Evolutionary conservation across 1,284 basidiomycete species (phyloP), one percentile per base, ranked within the genome.

Genomic region (Gymnopus androsaceus): DNA sequence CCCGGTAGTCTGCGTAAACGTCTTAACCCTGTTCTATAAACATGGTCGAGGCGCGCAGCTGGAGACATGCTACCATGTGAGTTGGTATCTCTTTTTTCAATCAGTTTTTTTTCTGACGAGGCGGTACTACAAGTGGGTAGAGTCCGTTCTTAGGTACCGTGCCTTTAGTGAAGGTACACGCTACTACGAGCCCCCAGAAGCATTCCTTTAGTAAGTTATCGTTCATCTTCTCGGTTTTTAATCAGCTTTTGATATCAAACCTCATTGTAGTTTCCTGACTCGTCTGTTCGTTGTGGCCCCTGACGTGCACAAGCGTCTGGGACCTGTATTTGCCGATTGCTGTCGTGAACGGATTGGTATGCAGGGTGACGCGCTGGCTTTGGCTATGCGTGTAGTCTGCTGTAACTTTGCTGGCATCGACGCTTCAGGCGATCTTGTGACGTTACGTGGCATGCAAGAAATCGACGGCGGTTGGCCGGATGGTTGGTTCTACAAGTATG

Each of bases 91-190:
- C n/a, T n/a, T n/a, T n/a, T n/a, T n/a, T n/a, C n/a, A n/a, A n/a
- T n/a, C n/a, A n/a, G n/a, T n/a, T n/a, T n/a, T n/a, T n/a, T n/a
- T n/a, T n/a, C n/a, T n/a, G n/a, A n/a, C n/a, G n/a, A n/a, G n/a
- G n/a, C n/a, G n/a, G n/a, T n/a, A n/a, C n/a, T n/a, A 80, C 9
- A 67, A 76, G 31, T 85, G 82, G 82, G 72, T 83, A 2, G 66
- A 71, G 40, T 71, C 76, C 36, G 76, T 82, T 17, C 72, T 85
- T 23, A 61, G 72, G 28, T 74, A 82, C 63, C 74, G 79, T 19
- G 82, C 80, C 2, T 84, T 84, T 63, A 63, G 77, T 19, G 75
- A 80, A 17, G 83, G 83, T 4, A 83, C 82, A 15, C 72, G 79
- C 11, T 85, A 84, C 64, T 84, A 85, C 63, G 72, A 73, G 37